phyloP scores from a whole-genome alignment of 2,329 filamentous ascomycete genomes.

The Colletotrichum camelliae region DNA sequence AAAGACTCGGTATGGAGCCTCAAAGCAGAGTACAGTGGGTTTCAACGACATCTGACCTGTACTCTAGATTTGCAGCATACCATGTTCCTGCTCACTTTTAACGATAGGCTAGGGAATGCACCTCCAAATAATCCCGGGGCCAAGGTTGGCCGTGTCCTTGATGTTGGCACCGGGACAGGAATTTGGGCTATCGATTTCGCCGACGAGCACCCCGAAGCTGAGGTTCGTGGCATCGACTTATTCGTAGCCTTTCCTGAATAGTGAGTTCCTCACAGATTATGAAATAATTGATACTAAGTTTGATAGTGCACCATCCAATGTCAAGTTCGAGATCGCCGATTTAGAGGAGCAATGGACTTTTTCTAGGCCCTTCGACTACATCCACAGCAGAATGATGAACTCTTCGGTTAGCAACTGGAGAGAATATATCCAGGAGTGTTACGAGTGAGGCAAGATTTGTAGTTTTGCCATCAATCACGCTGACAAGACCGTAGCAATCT shows the following conservation, averaged over 20 bases:
- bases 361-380: constrained; percentile 14
- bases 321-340: constrained; percentile 46
- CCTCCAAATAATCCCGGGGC: constrained; percentile 27
- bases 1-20: background rate
- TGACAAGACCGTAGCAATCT: background rate
- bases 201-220: background rate
- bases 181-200: constrained; percentile 51
- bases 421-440: constrained; percentile 29
- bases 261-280: too few relatives aligned
- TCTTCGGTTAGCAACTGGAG: background rate
- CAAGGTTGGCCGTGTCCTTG: constrained; percentile 37
- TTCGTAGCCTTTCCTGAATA: constrained; percentile 42
- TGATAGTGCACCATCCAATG: too few relatives aligned
- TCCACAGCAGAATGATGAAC: background rate
- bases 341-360: constrained; percentile 37
- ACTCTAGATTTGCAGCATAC: constrained; percentile 39
- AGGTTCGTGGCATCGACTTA: constrained; percentile 43
- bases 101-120: constrained; percentile 30
- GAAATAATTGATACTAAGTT: too few relatives aligned
- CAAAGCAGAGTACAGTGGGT: accelerated
- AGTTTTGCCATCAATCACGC: background rate
- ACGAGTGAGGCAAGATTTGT: constrained; percentile 27
- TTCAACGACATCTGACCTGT: accelerated
- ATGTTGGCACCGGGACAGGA: constrained; percentile 55
- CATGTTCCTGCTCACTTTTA: constrained; percentile 34